These are phyloP conservation scores for Petrea volubilis DNA, from an alignment of 257 asterid species.

Conservation along the genomic window DNA sequence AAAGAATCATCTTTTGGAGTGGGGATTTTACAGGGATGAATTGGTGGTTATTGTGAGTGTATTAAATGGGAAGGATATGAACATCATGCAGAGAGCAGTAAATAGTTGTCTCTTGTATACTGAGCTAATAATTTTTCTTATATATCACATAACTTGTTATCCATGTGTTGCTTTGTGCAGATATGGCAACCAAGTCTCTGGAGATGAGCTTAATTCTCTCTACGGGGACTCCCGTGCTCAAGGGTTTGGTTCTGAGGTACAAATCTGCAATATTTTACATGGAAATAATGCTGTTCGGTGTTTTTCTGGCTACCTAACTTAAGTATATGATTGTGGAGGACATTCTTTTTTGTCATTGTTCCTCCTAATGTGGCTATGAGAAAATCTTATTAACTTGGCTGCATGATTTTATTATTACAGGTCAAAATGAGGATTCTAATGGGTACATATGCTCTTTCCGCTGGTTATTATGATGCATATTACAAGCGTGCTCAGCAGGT, in stretches of 20 bases:
- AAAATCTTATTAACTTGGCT: background rate
- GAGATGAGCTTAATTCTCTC: slow-evolving; percentile 75
- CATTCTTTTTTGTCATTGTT: slow-evolving; percentile 5
- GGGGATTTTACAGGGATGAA: background rate
- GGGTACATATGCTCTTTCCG: slow-evolving; percentile 99
- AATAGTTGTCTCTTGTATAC: background rate
- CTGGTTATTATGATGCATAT: slow-evolving; percentile 98
- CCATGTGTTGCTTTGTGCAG: slow-evolving; percentile 32
- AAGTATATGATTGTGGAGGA: background rate
- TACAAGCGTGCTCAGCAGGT: slow-evolving; percentile 99
- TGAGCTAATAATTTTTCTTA: background rate
- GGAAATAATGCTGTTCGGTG: background rate
- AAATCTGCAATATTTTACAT: slow-evolving; percentile 4
- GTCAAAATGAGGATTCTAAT: slow-evolving; percentile 93
- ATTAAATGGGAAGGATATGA: background rate
- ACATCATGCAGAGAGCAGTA: background rate
- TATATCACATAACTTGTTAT: background rate
- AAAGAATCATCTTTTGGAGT: too few relatives aligned
- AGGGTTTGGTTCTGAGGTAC: slow-evolving; percentile 98
- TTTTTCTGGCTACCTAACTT: background rate
- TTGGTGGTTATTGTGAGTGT: background rate
- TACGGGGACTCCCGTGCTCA: slow-evolving; percentile 83
- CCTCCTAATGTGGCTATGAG: slow-evolving; percentile 1
- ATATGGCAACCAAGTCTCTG: slow-evolving; percentile 80
- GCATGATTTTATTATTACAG: slow-evolving; percentile 37